Conservation (phyloP, 768 basidiomycete genomes). For the Mycena chlorophos region DNA sequence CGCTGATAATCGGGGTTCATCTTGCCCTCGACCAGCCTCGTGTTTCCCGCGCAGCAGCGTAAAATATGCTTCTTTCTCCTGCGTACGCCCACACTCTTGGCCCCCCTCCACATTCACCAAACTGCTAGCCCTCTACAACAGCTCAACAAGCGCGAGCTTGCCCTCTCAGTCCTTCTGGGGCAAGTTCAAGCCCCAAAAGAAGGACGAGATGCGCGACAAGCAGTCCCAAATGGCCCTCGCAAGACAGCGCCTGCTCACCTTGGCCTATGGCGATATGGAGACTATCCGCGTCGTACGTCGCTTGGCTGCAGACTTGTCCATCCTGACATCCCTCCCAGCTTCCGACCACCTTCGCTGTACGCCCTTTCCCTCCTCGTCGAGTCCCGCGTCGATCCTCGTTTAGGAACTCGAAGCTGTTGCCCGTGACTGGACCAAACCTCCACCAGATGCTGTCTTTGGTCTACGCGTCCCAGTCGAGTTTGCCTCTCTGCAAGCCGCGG, state of each 20-base stretch:
- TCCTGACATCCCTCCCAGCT: conserved; percentile 45
- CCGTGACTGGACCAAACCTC: conserved; percentile 84
- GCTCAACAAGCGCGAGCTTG: conserved; percentile 65
- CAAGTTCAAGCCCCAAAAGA: conserved; percentile 72
- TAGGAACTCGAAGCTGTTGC: conserved; percentile 82
- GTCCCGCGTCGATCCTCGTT: conserved; percentile 11
- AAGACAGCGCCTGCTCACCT: conserved; percentile 75
- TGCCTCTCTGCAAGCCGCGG: conserved; percentile 81
- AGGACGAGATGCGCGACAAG: conserved; percentile 62
- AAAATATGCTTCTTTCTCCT: conserved; percentile 76
- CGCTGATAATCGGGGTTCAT: conserved; percentile 16
- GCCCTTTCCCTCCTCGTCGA: conserved; percentile 26
- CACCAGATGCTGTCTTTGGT: conserved; percentile 73
- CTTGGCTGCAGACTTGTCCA: conserved; percentile 5
- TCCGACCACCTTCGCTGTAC: conserved; percentile 64
- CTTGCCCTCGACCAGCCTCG: conserved; percentile 16
- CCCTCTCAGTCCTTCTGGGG: conserved; percentile 58
- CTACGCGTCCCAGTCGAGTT: conserved; percentile 86
- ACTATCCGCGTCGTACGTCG: conserved; percentile 66
- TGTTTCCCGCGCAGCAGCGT: conserved; percentile 25
- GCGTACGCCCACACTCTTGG: conserved; percentile 52
- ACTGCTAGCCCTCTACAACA: conserved; percentile 43
- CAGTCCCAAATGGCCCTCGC: conserved; percentile 67
- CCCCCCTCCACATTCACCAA: conserved; percentile 30
- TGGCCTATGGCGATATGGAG: conserved; percentile 84